Base-by-base conservation (phyloP, 2,329 filamentous ascomycete genomes). In the Pseudopyricularia javanii region DNA sequence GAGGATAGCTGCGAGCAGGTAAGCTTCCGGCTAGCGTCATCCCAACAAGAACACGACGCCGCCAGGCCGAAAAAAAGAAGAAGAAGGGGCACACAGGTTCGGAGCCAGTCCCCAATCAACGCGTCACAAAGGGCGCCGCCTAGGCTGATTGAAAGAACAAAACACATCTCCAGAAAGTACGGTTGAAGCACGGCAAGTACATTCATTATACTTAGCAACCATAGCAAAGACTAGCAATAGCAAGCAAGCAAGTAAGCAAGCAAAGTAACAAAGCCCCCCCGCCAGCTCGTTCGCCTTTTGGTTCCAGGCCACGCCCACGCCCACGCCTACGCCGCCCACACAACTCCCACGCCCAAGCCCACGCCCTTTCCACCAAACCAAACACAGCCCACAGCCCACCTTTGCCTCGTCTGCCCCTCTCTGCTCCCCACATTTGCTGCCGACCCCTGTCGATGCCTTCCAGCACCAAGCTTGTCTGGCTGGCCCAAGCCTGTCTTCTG, bases 381-480 rank as follows among this genome's bases (percentile, higher is more conserved):
- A n/a, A n/a, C n/a, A n/a, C n/a, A 4, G 28, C 28, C 28, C 28
- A 30, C 28, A 30, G 28, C 28, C 28, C 28, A 30, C 28, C 28
- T 9, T 30, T 4, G 28, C 40, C 40, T 45, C 7, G 40, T 45
- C n/a, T 45, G 40, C 40, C 40, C 40, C 40, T 45, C 40, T 20
- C 22, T 22, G 40, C 17, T 45, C 40, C 40, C 40, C 40, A 45
- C 40, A 45, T 45, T 45, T 45, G 40, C 40, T 24, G 40, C 40
- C 14, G 33, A 50, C 33, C 49, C 49, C 49, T 50, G 49, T 50
- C 33, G 22, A 26, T 35, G 49, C 49, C 22, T 50, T 24, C 33
- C 32, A 35, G 49, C 32, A 35, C 20, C 49, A 50, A 50, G 49
- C 49, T 50, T 40, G 49, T 33, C 32, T 35, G 49, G 22, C 32